phyloP scores from a whole-genome alignment of 495 filamentous ascomycete genomes.

The Aspergillus biplanus region DNA sequence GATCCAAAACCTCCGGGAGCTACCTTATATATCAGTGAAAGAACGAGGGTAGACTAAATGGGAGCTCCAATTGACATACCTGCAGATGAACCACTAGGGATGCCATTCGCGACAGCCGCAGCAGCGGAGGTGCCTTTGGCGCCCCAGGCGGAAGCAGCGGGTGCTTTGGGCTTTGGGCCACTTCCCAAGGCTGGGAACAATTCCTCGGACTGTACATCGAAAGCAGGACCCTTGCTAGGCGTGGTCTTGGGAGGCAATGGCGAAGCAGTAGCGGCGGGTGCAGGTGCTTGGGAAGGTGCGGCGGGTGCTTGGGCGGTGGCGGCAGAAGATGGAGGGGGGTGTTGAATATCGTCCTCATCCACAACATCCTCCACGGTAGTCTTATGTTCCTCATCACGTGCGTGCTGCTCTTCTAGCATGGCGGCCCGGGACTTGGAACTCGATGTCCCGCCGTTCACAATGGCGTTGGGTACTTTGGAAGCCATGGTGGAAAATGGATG shows the following conservation, averaged over 20 bases:
- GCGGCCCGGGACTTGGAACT: conserved; percentile 63
- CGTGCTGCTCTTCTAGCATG: conserved; percentile 78
- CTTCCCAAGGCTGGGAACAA: conserved; percentile 86
- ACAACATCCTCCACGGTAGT: conserved; percentile 75
- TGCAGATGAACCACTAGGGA: conserved; percentile 50
- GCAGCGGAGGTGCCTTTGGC: conserved; percentile 57
- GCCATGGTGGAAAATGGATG: conserved; percentile 43
- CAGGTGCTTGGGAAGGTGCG: conserved; percentile 24
- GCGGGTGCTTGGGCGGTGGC: conserved; percentile 36
- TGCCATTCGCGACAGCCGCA: conserved; percentile 65
- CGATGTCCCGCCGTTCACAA: conserved; percentile 38
- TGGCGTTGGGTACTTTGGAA: conserved; percentile 44
- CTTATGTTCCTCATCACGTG: conserved; percentile 64
- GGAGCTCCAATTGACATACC: conserved; percentile 32
- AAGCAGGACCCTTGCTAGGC: conserved; percentile 46
- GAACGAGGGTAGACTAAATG: neutral
- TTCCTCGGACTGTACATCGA: conserved; percentile 87
- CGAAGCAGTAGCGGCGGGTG: conserved; percentile 28
- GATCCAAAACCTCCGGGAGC: conserved; percentile 16
- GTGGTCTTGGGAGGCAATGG: conserved; percentile 42
- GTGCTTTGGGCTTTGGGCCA: conserved; percentile 62
- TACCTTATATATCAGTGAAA: neutral
- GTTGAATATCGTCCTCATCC: conserved; percentile 76
- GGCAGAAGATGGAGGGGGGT: conserved; percentile 57
- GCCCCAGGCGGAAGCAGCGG: conserved; percentile 72